Percentiles rank a stretch among this genome's conserved stretches.
phyloP scores from a whole-genome alignment of 2,329 filamentous ascomycete genomes.

The Epichloe gansuensis region DNA sequence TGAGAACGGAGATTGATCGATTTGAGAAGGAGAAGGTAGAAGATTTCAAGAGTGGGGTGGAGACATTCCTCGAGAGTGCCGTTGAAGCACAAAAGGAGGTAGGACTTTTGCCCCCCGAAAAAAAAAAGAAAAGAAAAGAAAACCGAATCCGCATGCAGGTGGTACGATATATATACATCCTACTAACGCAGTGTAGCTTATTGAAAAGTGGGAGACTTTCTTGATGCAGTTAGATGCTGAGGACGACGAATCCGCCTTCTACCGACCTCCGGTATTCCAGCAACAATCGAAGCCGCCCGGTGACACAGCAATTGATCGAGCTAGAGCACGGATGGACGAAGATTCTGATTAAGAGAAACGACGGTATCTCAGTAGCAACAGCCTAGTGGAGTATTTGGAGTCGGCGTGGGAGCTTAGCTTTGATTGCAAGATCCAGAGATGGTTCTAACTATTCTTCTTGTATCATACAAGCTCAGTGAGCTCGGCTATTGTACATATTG shows the following conservation, averaged over 20 bases:
- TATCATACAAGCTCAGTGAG: constrained; percentile 24
- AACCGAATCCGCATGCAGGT: neutral
- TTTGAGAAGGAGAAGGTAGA: constrained; percentile 98
- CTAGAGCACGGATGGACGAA: constrained; percentile 46
- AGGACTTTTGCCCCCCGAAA: constrained; percentile 16
- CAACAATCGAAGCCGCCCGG: constrained; percentile 36
- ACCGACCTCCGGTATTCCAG: constrained; percentile 49
- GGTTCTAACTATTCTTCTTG: constrained; percentile 13
- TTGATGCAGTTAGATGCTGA: constrained; percentile 91
- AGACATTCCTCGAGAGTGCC: constrained; percentile 93
- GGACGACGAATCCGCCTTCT: constrained; percentile 64
- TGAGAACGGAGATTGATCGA: constrained; percentile 81
- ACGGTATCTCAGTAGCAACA: constrained; percentile 3
- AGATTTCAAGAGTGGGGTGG: constrained; percentile 95
- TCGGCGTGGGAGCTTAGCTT: constrained; percentile 1
- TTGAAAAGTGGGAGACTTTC: constrained; percentile 97
- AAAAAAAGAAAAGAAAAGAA: too few relatives aligned
- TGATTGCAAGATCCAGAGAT: constrained; percentile 12
- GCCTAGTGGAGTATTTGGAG: constrained; percentile 5
- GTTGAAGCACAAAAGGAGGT: constrained; percentile 99
- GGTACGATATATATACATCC: neutral
- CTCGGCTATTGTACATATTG: constrained; percentile 23
- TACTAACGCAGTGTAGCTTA: constrained; percentile 30
- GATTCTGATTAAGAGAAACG: constrained; percentile 34
- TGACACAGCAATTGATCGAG: constrained; percentile 48